A percentile compares a stretch with the other conserved stretches of the same genome.
Evolutionary conservation across 129 eudicot species (phyloP).

Genomic region (Flaveria robusta): DNA sequence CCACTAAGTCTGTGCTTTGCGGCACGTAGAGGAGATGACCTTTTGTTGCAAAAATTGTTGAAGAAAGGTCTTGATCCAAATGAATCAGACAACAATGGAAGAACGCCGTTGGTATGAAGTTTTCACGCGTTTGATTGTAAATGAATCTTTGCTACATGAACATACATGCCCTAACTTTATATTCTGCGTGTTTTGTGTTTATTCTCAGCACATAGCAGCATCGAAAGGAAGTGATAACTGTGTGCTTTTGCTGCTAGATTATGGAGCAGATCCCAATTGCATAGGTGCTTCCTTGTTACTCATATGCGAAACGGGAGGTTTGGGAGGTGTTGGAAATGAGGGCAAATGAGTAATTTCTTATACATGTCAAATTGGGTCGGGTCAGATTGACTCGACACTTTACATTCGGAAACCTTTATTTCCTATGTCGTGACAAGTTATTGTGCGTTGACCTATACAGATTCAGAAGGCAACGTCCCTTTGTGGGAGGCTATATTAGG

Average conservation of each 20-base stretch:
- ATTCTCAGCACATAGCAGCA: constrained; percentile 92
- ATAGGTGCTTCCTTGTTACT: constrained; percentile 46
- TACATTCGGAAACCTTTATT: not conserved
- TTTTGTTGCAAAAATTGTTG: constrained; percentile 68
- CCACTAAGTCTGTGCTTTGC: constrained; percentile 92
- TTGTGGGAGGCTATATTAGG: constrained; percentile 87
- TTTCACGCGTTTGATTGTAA: not conserved
- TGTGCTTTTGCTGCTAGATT: constrained; percentile 81
- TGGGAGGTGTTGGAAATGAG: too few relatives aligned
- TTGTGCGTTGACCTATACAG: constrained; percentile 41
- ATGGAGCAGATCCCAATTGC: constrained; percentile 80
- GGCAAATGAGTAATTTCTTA: too few relatives aligned
- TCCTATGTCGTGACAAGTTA: not conserved
- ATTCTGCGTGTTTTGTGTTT: constrained; percentile 12
- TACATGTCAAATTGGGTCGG: not conserved
- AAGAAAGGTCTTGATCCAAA: constrained; percentile 88
- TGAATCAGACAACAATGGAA: constrained; percentile 79
- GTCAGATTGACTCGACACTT: not conserved
- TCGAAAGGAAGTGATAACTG: constrained; percentile 86
- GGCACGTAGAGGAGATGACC: constrained; percentile 71
- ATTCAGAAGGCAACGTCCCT: constrained; percentile 85
- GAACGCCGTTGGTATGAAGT: constrained; percentile 71
- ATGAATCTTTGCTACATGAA: not conserved
- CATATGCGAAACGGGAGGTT: too few relatives aligned
- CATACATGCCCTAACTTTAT: not conserved